Evolutionary conservation across 208 protist genomes (phyloP), one percentile per base, ranked within the genome.

Genomic region (Zelonia costaricensis): DNA sequence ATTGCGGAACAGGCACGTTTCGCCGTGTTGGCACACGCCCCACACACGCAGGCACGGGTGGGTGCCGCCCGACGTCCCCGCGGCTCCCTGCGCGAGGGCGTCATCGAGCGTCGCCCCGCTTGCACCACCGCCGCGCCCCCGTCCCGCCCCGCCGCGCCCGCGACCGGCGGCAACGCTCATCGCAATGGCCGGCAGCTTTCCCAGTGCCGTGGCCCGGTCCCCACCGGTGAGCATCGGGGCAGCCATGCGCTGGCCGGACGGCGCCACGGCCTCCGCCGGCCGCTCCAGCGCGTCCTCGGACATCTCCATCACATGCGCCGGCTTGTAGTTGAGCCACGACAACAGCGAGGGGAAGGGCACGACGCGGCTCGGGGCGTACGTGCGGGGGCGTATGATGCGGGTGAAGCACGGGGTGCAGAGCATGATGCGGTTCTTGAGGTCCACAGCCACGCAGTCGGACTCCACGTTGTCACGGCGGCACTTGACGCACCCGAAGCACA

Each of bases 261-360:
- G 87, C n/a, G 82, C 82, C 31, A 90, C 87, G n/a, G 82, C 87
- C 72, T 91, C 84, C 2, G 84, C 87, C 31, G 83, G 83, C 23
- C 87, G 84, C 52, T 75, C 60, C 40, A 85, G 52, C n/a, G 91
- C 79, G 51, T 93, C 82, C 30, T 86, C 77, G 1, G 81, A 57
- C 46, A 93, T 69, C 56, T 79, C 69, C 65, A 80, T 84, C 52
- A 83, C 87, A 51, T 74, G 57, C 18, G 69, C 57, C 5, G 87
- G 87, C 54, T 71, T 80, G 76, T 93, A 93, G 60, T 87, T 77
- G 13, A 93, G 73, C 84, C 87, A 93, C 39, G 87, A 91, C 38
- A 93, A 74, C 46, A 93, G 75, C 4, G 87, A 93, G 1, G 87
- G 87, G 67, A 93, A 93, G 2, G 87, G 87, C 9, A 93, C 83